These are phyloP conservation scores for Penicillium pulvis DNA, from an alignment of 495 filamentous ascomycete genomes.

Conservation along the genomic window DNA sequence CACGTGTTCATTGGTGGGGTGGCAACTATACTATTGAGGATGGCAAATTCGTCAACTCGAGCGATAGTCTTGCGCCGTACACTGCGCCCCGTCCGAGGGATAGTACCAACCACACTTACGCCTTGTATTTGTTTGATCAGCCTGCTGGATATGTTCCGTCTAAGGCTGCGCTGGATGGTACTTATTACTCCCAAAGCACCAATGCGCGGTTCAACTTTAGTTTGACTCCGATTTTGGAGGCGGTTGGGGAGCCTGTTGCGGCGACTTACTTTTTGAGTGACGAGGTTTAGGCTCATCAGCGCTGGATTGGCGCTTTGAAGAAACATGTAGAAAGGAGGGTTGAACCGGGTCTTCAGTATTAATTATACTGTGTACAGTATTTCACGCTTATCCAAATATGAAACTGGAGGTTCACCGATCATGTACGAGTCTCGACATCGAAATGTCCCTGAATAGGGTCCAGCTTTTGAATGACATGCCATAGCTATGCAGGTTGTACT, in stretches of 20 bases:
- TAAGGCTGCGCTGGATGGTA: constrained; percentile 3
- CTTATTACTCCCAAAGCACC: constrained; percentile 4
- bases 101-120: constrained; percentile 14
- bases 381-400: no score
- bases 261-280: constrained; percentile 12
- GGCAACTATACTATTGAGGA: constrained; percentile 13
- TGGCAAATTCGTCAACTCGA: constrained; percentile 9
- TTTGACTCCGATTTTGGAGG: constrained; percentile 9
- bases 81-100: constrained; percentile 11
- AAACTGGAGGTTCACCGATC: no score
- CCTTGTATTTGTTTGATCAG: constrained; percentile 10
- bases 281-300: background rate
- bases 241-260: constrained; percentile 10
- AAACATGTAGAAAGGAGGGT: no score
- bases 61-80: constrained; percentile 8
- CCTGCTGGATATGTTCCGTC: constrained; percentile 3
- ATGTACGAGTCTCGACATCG: no score
- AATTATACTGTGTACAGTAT: no score
- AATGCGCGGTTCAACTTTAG: constrained; percentile 7
- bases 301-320: background rate
- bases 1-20: constrained; percentile 14
- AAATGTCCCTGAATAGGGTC: no score
- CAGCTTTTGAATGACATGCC: no score
- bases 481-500: no score
- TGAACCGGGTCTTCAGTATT: no score